Percentiles rank a stretch among this genome's conserved stretches.
These are phyloP conservation scores for Trichomonas vaginalis DNA, from an alignment of 208 protist species.

Conservation along the genomic window DNA sequence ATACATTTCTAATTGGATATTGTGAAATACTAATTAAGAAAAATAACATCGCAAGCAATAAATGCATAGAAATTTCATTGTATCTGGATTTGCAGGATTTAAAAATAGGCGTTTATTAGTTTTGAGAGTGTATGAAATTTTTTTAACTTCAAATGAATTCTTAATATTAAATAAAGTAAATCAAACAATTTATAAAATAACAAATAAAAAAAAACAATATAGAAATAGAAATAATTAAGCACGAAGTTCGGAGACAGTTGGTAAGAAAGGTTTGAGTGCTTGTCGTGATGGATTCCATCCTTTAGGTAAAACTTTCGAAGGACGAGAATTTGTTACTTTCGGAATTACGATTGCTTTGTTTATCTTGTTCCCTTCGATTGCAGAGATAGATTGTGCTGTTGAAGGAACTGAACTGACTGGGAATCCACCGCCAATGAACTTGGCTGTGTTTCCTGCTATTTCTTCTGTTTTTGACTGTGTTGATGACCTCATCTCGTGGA, in stretches of 20 bases:
- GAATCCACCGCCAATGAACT: constrained; percentile 4
- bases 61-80: too few species aligned
- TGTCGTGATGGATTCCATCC: not conserved
- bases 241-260: not conserved
- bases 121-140: too few species aligned
- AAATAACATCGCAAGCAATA: too few species aligned
- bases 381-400: not conserved
- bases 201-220: not conserved
- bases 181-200: too few species aligned
- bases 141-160: too few species aligned
- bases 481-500: not conserved
- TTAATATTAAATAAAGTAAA: too few species aligned
- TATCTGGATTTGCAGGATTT: too few species aligned
- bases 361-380: not conserved
- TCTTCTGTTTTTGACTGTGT: not conserved
- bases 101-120: too few species aligned
- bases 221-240: not conserved
- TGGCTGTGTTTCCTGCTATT: not conserved
- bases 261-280: not conserved
- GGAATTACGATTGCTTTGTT: not conserved
- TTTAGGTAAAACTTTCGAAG: not conserved
- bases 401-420: not conserved
- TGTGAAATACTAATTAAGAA: too few species aligned
- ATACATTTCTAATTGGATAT: too few species aligned
- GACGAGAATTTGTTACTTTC: not conserved